Percentiles rank a stretch among this genome's conserved stretches.
phyloP scores from a whole-genome alignment of 2,329 filamentous ascomycete species.

The Neofusicoccum umdonicola region DNA sequence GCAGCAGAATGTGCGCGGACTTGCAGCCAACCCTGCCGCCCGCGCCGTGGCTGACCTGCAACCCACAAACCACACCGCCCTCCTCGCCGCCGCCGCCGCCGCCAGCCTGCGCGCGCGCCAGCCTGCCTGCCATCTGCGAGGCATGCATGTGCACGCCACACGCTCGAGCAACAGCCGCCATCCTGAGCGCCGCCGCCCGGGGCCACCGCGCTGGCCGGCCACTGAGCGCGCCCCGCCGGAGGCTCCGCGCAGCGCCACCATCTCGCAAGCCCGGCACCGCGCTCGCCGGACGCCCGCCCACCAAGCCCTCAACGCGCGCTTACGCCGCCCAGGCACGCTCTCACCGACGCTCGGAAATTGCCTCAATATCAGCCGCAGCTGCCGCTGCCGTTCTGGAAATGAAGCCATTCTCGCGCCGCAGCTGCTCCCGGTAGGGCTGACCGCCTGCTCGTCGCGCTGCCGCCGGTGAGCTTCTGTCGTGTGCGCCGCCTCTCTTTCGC shows the following conservation, averaged over 20 bases:
- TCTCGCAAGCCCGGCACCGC: background rate
- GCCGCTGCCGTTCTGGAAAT: background rate
- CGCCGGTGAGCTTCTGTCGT: background rate
- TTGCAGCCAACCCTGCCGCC: background rate
- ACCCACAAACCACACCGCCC: background rate
- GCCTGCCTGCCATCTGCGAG: too few species aligned
- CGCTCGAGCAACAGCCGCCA: background rate
- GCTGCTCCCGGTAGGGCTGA: constrained; percentile 4
- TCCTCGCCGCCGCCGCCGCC: background rate
- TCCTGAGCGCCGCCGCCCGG: background rate
- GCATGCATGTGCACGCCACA: too few species aligned
- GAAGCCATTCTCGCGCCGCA: constrained; percentile 10
- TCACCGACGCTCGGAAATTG: background rate
- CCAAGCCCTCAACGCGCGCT: background rate
- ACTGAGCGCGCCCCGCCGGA: background rate
- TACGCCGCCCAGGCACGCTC: background rate
- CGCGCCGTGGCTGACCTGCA: background rate
- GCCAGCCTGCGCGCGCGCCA: background rate
- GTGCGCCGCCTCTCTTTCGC: background rate
- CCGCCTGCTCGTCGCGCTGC: background rate
- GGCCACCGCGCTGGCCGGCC: background rate
- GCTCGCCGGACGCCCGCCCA: background rate
- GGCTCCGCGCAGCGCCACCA: background rate
- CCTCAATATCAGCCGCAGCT: constrained; percentile 5
- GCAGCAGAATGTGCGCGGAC: background rate